Evolutionary conservation across 2,329 filamentous ascomycete species (phyloP).

Genomic region (Curvularia sp.): DNA sequence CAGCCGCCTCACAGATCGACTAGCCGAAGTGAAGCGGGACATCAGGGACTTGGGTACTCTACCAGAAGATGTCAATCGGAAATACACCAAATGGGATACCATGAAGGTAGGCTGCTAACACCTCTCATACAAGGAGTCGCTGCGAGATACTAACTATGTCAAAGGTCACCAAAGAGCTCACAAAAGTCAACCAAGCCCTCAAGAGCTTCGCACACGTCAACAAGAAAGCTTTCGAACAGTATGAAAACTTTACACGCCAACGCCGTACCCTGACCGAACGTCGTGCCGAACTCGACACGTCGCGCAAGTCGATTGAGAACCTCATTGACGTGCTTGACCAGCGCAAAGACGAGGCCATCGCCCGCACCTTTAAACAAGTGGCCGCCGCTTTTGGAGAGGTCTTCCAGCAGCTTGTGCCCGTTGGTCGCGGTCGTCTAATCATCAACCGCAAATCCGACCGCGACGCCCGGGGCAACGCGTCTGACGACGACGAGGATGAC

Average conservation of each 20-base stretch:
- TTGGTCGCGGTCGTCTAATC: conserved; percentile 86
- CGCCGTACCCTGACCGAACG: conserved; percentile 86
- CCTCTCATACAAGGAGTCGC: not conserved
- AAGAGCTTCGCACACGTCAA: conserved; percentile 99
- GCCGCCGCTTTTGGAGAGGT: conserved; percentile 91
- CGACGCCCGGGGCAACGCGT: conserved; percentile 60
- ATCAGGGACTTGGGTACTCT: conserved; percentile 93
- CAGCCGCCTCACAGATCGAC: conserved; percentile 76
- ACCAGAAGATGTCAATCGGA: conserved; percentile 91
- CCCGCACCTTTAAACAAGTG: conserved; percentile 98
- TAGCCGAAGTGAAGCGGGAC: conserved; percentile 81
- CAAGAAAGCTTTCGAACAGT: conserved; percentile 99
- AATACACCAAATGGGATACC: conserved; percentile 83
- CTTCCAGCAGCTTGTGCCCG: conserved; percentile 93
- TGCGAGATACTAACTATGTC: conserved; percentile 23
- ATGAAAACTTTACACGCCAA: conserved; percentile 94
- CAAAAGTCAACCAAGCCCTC: conserved; percentile 88
- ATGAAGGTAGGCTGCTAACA: conserved; percentile 65
- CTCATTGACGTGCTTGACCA: conserved; percentile 92
- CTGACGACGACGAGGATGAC: conserved; percentile 67
- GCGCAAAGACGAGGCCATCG: conserved; percentile 96
- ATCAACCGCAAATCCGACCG: conserved; percentile 91
- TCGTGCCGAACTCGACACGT: conserved; percentile 84
- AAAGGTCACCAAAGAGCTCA: conserved; percentile 64
- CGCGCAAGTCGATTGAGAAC: conserved; percentile 86